These are phyloP conservation scores for Phytophthora pistaciae DNA, from an alignment of 352 stramenopile genomes.

Conservation along the genomic window DNA sequence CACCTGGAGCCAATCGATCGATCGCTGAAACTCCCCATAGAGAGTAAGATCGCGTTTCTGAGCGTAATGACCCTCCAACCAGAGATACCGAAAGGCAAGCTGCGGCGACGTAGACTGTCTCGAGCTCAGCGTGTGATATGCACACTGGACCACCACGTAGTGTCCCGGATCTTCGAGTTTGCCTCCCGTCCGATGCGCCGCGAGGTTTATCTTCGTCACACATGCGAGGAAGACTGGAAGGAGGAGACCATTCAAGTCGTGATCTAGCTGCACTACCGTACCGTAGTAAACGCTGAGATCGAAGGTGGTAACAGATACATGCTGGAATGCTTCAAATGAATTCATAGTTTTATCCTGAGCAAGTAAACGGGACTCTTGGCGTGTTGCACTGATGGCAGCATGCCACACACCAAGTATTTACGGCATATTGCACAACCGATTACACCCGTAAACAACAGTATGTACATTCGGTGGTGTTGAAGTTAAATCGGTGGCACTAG, in stretches of 20 bases:
- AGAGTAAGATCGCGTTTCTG: not conserved
- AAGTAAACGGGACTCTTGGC: too few species aligned
- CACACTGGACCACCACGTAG: not conserved
- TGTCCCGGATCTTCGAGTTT: not conserved
- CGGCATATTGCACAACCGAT: too few species aligned
- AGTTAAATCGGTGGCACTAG: too few species aligned
- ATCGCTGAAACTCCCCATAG: not conserved
- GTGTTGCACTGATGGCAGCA: too few species aligned
- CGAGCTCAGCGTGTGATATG: not conserved
- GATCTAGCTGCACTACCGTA: not conserved
- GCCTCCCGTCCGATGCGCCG: not conserved
- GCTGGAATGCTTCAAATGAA: too few species aligned
- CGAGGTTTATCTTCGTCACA: conserved; percentile 1
- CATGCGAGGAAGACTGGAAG: not conserved
- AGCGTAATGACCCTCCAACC: not conserved
- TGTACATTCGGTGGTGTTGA: too few species aligned
- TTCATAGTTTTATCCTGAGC: too few species aligned
- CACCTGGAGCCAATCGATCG: not conserved
- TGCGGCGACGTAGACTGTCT: not conserved
- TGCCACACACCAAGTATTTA: too few species aligned
- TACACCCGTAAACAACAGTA: too few species aligned
- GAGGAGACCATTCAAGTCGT: not conserved
- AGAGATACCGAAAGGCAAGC: not conserved
- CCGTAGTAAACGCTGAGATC: not conserved
- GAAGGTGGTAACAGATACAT: too few species aligned